Conservation (phyloP, 1,284 basidiomycete genomes). For the Caloboletus inedulis region DNA sequence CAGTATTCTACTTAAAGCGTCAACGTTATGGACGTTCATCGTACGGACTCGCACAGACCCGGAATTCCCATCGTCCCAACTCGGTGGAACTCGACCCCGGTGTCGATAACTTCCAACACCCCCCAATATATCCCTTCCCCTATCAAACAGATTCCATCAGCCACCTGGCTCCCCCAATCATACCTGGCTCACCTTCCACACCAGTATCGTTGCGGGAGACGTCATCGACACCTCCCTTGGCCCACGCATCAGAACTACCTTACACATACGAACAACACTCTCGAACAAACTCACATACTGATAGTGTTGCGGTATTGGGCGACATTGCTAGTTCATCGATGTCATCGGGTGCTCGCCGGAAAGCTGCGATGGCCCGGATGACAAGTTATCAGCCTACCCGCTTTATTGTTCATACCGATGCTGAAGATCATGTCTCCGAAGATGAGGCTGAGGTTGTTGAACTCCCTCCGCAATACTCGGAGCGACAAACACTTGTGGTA, state of each 20-base stretch:
- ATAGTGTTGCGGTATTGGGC: conserved; percentile 19
- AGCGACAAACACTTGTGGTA: conserved; percentile 37
- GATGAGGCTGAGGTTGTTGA: conserved; percentile 61
- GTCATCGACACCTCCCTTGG: conserved; percentile 7
- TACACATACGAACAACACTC: conserved; percentile 25
- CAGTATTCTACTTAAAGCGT: conserved; percentile 40
- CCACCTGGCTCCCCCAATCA: conserved; percentile 16
- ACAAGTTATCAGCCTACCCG: conserved; percentile 43
- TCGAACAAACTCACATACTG: conserved; percentile 22
- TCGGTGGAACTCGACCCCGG: conserved; percentile 32
- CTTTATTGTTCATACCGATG: conserved; percentile 70
- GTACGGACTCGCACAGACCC: conserved; percentile 18
- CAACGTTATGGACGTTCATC: conserved; percentile 30
- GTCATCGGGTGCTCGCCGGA: conserved; percentile 44
- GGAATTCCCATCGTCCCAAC: conserved; percentile 26
- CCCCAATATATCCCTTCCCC: conserved; percentile 31
- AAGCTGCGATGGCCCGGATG: conserved; percentile 50
- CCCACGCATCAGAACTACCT: conserved; percentile 18
- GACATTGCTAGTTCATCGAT: conserved; percentile 28
- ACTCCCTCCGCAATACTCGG: conserved; percentile 71
- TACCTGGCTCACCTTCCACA: conserved; percentile 1
- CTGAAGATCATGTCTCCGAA: conserved; percentile 49
- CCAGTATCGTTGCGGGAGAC: conserved; percentile 7
- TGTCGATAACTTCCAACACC: conserved; percentile 18
- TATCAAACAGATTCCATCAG: conserved; percentile 26